Base-by-base conservation (phyloP, 2,329 filamentous ascomycete genomes). In the Xylariaceae sp. region DNA sequence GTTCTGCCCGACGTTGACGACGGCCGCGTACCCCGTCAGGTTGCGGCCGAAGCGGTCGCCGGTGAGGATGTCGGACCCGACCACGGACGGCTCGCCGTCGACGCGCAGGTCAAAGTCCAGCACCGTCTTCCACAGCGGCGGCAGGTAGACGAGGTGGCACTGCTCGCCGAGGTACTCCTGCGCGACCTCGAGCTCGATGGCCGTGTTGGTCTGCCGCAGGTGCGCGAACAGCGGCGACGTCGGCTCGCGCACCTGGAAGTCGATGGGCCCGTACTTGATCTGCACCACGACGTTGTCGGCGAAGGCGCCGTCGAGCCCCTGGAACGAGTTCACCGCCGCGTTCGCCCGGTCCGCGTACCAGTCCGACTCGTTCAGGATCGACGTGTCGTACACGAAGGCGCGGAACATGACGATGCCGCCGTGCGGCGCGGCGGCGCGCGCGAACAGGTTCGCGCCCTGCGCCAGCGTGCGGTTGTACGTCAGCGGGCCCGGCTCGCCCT, bases 91-190 rank as follows among this genome's bases (percentile, higher is more conserved):
- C 43, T 72, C 49, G 19, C 67, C 61, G 37, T 81, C 74, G 9
- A 79, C 66, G 4, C 74, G 68, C 36, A 85, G 56, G 49, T 86
- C 80, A 43, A 80, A 83, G 38, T 82, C 72, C 0, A 84, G 62
- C 6, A 83, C 64, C 2, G 71, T 73, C 52, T 77, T 77, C 81
- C 81, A 86, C 10, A 83, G 57, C 0, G 80, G 79, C 1, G 78
- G 64, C 1, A 83, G 59, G 45, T 84, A 85, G 0, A 83, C 76
- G 2, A 83, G 53, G 49, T 85, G 80, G 16, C 64, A 70, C 49
- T 85, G 79, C 50, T 85, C 80, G 1, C 80, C 80, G 0, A 84
- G 65, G 44, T 85, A 85, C 47, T 85, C 80, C 46, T 83, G 80
- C 0, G 71, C 68, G 13, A 85, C 67, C 49, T 83, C 68, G 2